These are phyloP conservation scores for Ustulina deusta DNA, from an alignment of 2,329 filamentous ascomycete species.

Conservation along the genomic window DNA sequence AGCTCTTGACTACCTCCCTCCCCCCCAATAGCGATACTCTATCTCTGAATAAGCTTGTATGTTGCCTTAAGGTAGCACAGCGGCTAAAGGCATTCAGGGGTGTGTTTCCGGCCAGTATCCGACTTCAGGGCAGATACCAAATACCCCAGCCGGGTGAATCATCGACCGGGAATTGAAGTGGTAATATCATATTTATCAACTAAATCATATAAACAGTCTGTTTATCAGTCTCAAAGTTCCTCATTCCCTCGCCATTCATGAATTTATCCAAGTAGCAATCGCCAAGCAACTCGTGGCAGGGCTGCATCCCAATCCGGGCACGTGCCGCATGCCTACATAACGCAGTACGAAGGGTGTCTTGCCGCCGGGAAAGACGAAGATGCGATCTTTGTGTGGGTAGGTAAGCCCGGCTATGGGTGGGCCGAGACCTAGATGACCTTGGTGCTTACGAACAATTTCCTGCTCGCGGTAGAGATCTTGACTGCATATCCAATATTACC, in stretches of 20 bases:
- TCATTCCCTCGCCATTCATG: slow-evolving; percentile 29
- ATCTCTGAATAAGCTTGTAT: no score
- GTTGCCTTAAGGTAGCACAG: no score
- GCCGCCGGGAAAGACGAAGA: slow-evolving; percentile 30
- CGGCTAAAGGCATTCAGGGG: no score
- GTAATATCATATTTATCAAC: neutral
- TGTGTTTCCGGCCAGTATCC: no score
- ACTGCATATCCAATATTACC: slow-evolving; percentile 23
- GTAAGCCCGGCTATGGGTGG: slow-evolving; percentile 14
- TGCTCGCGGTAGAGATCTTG: slow-evolving; percentile 24
- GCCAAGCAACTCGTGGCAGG: slow-evolving; percentile 26
- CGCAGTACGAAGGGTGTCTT: slow-evolving; percentile 27
- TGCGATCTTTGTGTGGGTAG: slow-evolving; percentile 13
- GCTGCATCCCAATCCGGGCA: slow-evolving; percentile 28
- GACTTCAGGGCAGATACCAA: no score
- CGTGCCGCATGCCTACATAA: slow-evolving; percentile 26
- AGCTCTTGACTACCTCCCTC: no score
- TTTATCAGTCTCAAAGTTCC: slow-evolving; percentile 14
- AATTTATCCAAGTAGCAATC: slow-evolving; percentile 26
- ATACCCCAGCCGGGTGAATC: neutral
- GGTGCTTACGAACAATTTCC: slow-evolving; percentile 26
- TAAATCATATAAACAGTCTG: slow-evolving; percentile 32
- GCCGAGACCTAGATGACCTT: slow-evolving; percentile 23
- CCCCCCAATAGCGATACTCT: no score
- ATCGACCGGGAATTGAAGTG: neutral